Evolutionary conservation across 2,329 filamentous ascomycete genomes (phyloP).

Genomic region (Juglanconis oblonga): DNA sequence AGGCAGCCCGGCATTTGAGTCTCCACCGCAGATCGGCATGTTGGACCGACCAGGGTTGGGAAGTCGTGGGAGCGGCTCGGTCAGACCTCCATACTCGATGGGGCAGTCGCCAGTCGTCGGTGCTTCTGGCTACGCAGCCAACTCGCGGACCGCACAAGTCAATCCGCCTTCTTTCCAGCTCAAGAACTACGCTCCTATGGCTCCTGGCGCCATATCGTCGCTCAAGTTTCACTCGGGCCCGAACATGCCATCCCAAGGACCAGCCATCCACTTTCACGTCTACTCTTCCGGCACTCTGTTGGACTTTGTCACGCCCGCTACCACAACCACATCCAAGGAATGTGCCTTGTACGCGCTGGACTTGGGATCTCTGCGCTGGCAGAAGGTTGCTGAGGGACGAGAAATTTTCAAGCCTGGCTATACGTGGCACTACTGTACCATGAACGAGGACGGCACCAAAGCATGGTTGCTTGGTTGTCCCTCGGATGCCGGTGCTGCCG

Average conservation of each 20-base stretch:
- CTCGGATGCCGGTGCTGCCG: conserved; percentile 65
- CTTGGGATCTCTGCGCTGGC: conserved; percentile 83
- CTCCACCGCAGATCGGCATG: conserved; percentile 55
- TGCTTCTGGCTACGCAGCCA: conserved; percentile 63
- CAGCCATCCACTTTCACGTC: conserved; percentile 91
- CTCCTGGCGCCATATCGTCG: conserved; percentile 85
- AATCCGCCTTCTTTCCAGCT: conserved; percentile 64
- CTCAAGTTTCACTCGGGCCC: conserved; percentile 86
- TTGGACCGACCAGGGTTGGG: conserved; percentile 44
- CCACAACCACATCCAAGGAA: conserved; percentile 80
- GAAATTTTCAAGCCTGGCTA: conserved; percentile 92
- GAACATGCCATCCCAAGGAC: conserved; percentile 81
- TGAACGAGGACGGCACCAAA: conserved; percentile 92
- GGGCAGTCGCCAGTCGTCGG: conserved; percentile 51
- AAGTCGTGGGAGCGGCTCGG: conserved; percentile 45
- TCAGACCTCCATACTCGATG: conserved; percentile 51
- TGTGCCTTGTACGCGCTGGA: conserved; percentile 90
- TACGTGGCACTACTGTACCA: conserved; percentile 96
- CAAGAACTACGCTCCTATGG: conserved; percentile 74
- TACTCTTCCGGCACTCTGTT: conserved; percentile 91
- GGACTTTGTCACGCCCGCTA: conserved; percentile 90
- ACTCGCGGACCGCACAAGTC: conserved; percentile 65
- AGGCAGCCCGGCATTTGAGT: conserved; percentile 80
- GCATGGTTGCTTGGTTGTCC: conserved; percentile 95
- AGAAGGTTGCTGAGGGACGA: conserved; percentile 88